Conservation (phyloP, 805 yeast genomes). For the Saccharomycopsis olivae region DNA sequence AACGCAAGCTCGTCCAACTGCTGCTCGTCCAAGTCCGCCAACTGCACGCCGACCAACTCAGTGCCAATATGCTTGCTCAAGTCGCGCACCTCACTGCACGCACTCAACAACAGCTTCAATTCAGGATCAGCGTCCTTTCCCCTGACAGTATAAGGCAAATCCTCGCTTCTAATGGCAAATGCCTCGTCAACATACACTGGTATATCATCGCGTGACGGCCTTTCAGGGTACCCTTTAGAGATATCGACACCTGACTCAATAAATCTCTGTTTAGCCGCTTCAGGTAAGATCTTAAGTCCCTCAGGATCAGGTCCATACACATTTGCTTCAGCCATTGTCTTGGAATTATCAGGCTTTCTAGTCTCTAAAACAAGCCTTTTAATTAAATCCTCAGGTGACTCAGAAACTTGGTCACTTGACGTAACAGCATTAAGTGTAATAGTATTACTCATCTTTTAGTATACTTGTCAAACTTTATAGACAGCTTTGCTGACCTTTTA, state of each 20-base stretch:
- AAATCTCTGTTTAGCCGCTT: conserved; percentile 23
- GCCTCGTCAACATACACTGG: conserved; percentile 33
- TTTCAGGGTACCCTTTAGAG: conserved; percentile 30
- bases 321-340: not conserved
- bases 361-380: not conserved
- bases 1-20: conserved; percentile 38
- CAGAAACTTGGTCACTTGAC: not conserved
- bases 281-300: conserved; percentile 20
- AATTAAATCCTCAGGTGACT: too few species aligned
- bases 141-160: conserved; percentile 26
- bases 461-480: too few species aligned
- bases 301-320: conserved; percentile 16
- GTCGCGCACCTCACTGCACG: conserved; percentile 31
- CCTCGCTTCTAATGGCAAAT: conserved; percentile 26
- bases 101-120: conserved; percentile 29
- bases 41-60: conserved; percentile 37
- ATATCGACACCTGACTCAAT: conserved; percentile 27
- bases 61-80: conserved; percentile 38
- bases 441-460: not conserved
- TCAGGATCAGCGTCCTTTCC: conserved; percentile 29
- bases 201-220: conserved; percentile 25
- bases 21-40: conserved; percentile 29
- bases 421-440: not conserved
- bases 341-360: not conserved
- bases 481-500: too few species aligned